Evolutionary conservation across 768 basidiomycete species (phyloP), one percentile per base, ranked within the genome.

Genomic region (Ramaria rubella): DNA sequence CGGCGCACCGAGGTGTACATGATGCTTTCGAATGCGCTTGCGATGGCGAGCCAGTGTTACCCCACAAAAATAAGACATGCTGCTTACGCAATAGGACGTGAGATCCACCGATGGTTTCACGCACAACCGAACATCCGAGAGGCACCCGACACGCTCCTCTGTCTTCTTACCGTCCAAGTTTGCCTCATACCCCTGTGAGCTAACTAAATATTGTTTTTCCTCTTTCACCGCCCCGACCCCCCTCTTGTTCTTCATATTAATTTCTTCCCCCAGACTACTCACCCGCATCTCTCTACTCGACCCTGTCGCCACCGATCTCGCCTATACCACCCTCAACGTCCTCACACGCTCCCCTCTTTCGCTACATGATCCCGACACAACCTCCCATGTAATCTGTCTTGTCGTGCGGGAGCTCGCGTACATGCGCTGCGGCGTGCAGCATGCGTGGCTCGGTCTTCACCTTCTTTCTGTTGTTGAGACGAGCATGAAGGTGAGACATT

Each of bases 381-480:
- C 36, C 27, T 5, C 52, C n/a, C 5, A 40, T 26, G 40, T 38
- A n/a, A 54, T 54, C 24, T 38, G 43, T 8, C n/a, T 43, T 14
- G 52, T 54, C 29, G 36, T 40, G 5, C 40, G 43, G 2, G 38
- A 54, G 24, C 43, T 54, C 15, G 52, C 34, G 15, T 40, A 40
- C 34, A 19, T 40, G 5, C 19, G 19, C 5, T 54, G 52, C 29
- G 24, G 15, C 7, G 26, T 14, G 14, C 52, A 54, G 19, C 52
- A 54, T 31, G 42, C 52, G 30, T 54, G 52, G 52, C 36, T 54
- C 3, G 52, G 38, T 29, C n/a, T 54, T 23, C 19, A 24, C 14
- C 36, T 54, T 2, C 19, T 54, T 21, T 26, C 27, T 21, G 43
- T 54, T 29, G 52, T 54, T 26, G 52, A 54, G 26, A 54, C 43